phyloP scores from a whole-genome alignment of 2,329 filamentous ascomycete genomes.

The Fusarium kyushuense region DNA sequence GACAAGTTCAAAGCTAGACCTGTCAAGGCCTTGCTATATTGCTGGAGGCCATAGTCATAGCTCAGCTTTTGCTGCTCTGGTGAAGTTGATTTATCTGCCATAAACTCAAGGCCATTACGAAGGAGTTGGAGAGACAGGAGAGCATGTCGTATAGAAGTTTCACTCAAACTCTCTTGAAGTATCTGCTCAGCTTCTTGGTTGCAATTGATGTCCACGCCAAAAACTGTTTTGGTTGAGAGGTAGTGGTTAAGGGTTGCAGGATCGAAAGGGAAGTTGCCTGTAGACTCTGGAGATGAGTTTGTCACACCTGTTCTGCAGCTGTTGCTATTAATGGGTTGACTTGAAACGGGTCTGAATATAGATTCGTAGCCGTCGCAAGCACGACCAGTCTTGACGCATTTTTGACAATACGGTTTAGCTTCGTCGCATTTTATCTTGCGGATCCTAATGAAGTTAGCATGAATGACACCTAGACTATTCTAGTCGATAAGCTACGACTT shows the following conservation, averaged over 20 bases:
- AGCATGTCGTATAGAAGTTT: constrained; percentile 55
- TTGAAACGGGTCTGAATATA: constrained; percentile 50
- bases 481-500: constrained; percentile 27
- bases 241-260: constrained; percentile 53
- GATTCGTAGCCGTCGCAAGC: constrained; percentile 59
- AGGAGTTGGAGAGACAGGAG: constrained; percentile 56
- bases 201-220: constrained; percentile 54
- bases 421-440: constrained; percentile 56
- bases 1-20: constrained; percentile 56
- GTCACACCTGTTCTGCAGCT: background rate
- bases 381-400: constrained; percentile 55
- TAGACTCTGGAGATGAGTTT: background rate
- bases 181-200: constrained; percentile 56
- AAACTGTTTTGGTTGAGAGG: constrained; percentile 59
- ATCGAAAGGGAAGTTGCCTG: constrained; percentile 43
- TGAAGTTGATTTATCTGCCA: constrained; percentile 44
- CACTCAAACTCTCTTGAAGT: constrained; percentile 54
- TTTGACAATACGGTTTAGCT: constrained; percentile 52
- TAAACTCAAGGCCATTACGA: constrained; percentile 55
- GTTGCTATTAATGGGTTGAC: constrained; percentile 24
- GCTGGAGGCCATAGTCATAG: constrained; percentile 56
- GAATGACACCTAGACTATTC: background rate
- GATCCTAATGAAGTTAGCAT: constrained; percentile 42
- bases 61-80: constrained; percentile 46
- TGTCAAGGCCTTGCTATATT: constrained; percentile 57